Evolutionary conservation across 306 rosid genomes (phyloP), one percentile per base, ranked within the genome.

Genomic region (Dryas drummondii): DNA sequence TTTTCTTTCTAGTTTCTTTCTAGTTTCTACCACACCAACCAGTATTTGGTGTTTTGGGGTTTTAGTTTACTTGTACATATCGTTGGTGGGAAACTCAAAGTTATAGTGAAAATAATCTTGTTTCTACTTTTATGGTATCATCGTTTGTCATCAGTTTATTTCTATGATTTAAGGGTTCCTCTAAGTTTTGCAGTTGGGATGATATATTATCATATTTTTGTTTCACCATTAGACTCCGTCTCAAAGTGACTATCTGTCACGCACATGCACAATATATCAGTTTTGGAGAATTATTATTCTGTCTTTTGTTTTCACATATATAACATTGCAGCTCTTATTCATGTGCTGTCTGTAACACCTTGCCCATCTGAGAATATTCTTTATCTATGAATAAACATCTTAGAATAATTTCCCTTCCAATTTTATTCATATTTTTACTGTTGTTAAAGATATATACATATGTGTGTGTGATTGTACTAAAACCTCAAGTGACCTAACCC

Each of bases 1-100:
- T 22, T 44, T 10, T 15, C 11, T 8, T 76, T 55, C n/a, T 10
- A 19, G 3, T 9, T 17, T 37, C 4, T 70, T 27, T 50, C 47
- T 54, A 27, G 56, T 5, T 15, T 53, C 40, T 32, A 32, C 5
- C 14, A 13, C 46, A 4, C 63, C 66, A 22, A 40, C 62, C 63
- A 63, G 59, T 37, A 15, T 49, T 53, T 44, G 64, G 65, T 44
- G 54, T 13, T 73, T 37, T 60, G 3, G 17, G 11, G 40, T n/a
- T 37, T 32, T 5, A 5, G 4, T 44, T 40, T 42, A 37, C 66
- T 65, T 65, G 79, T 75, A 65, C 79, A 75, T 26, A 32, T 32
- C 37, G 37, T 32, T 32, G 37, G 37, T 63, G 40, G 41, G 67
- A 22, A 15, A 57, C 44, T 72, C 26, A 19, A 16, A 51, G 26